Conservation (phyloP, 345 rosid genomes). For the Nephelium lappaceum region DNA sequence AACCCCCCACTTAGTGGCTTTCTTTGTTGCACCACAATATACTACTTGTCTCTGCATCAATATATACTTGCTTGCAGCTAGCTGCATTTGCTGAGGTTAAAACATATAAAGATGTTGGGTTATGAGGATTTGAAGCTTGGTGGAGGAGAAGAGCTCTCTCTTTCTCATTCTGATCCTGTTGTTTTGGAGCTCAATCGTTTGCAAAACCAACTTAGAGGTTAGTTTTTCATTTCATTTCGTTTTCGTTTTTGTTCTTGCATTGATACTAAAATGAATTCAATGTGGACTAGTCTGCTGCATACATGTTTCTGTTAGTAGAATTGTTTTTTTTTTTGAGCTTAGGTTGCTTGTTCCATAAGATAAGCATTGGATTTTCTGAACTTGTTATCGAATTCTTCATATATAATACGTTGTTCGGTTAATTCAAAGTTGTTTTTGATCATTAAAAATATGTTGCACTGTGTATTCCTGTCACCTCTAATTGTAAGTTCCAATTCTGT, state of each 20-base stretch:
- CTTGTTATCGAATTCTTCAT: background rate
- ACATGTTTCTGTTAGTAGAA: background rate
- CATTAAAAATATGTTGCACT: no score
- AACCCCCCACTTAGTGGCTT: constrained; percentile 21
- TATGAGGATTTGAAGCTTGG: constrained; percentile 34
- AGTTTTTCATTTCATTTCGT: background rate
- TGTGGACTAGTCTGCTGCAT: no score
- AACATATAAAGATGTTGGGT: constrained; percentile 42
- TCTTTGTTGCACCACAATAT: background rate
- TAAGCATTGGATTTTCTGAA: background rate
- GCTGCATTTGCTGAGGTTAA: constrained; percentile 7
- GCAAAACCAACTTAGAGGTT: constrained; percentile 77
- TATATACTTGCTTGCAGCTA: constrained; percentile 1
- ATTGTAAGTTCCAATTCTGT: no score
- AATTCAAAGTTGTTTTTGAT: no score
- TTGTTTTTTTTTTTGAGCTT: background rate
- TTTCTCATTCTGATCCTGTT: constrained; percentile 59
- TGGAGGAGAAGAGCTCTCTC: constrained; percentile 27
- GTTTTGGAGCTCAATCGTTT: constrained; percentile 67
- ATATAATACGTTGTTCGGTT: no score
- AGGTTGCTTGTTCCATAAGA: background rate
- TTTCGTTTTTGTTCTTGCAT: background rate
- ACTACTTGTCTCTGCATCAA: background rate
- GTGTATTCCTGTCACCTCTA: no score
- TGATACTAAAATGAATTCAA: background rate